Evolutionary conservation across 2,329 filamentous ascomycete genomes (phyloP).

Genomic region (Teratosphaeria zuluensis): DNA sequence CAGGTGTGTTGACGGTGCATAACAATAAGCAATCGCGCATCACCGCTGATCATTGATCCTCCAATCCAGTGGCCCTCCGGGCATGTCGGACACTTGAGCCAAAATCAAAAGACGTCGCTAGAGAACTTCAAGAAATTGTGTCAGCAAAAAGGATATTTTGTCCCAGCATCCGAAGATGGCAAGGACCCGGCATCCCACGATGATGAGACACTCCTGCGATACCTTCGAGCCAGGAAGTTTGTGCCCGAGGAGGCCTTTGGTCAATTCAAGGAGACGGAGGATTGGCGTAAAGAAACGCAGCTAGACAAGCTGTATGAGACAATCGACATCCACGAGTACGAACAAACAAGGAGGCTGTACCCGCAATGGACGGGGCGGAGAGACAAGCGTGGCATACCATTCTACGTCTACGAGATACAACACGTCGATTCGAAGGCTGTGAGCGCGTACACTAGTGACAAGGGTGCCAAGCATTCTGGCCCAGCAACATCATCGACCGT

Average conservation of each 20-base stretch:
- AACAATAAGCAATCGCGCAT: not conserved
- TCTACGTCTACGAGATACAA: constrained; percentile 83
- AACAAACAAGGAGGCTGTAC: constrained; percentile 70
- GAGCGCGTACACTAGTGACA: constrained; percentile 61
- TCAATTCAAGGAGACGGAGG: constrained; percentile 82
- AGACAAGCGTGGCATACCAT: constrained; percentile 80
- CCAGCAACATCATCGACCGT: constrained; percentile 49
- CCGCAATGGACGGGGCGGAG: constrained; percentile 91
- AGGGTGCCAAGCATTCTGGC: constrained; percentile 12
- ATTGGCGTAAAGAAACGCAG: constrained; percentile 73
- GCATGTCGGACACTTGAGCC: constrained; percentile 69
- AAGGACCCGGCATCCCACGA: constrained; percentile 51
- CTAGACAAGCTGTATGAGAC: constrained; percentile 73
- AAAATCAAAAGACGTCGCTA: constrained; percentile 58
- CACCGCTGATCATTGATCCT: not conserved
- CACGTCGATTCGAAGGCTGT: constrained; percentile 77
- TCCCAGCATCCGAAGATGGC: constrained; percentile 32
- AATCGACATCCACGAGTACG: constrained; percentile 77
- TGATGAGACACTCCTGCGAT: constrained; percentile 69
- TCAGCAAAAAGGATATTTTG: constrained; percentile 55
- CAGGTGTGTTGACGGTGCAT: constrained; percentile 6
- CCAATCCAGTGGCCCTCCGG: constrained; percentile 54
- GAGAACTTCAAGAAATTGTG: constrained; percentile 61
- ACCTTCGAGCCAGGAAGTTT: constrained; percentile 76
- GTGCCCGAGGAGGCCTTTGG: constrained; percentile 63